Base-by-base conservation (phyloP, 2,329 filamentous ascomycete genomes). In the Arthrobotrys sinensis region DNA sequence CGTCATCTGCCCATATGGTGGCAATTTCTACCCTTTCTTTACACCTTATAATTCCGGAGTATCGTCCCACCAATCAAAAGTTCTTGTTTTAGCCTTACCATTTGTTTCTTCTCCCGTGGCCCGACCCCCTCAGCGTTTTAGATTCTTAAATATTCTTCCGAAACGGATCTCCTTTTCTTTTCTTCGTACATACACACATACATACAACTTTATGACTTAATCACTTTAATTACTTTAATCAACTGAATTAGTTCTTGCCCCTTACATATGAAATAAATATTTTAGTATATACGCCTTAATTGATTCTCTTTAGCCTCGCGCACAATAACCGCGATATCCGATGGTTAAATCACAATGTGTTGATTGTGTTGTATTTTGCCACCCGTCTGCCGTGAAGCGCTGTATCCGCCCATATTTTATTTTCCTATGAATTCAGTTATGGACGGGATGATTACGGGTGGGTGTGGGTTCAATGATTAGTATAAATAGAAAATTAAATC, bases 31-130 rank as follows among this genome's bases (percentile, higher is more conserved):
- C 60, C 28, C 11, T 60, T 36, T 5, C 45, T 70, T 43, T 62
- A 70, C 50, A 43, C 28, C 34, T 52, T 32, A 24, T 65, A 55
- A 72, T 73, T 38, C n/a, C 46, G 46, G 52, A 34, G 43, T 2
- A 11, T 21, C 32, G 8, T 64, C 46, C 24, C 32, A 38, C 38
- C 11, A 40, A 65, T 66, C 60, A 66, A 73, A 73, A 73, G 60
- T 52, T 50, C 48, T 21, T 38, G 19, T 57, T 43, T 28, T 7
- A 43, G 40, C 48, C 53, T 66, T 38, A 53, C 28, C n/a, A 40
- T 60, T 48, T 72, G 12, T 12, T 57, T 45, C 4, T 57, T 40
- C 5, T 28, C 43, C n/a, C n/a, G 52, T 43, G 36, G 34, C 14
- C 28, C 45, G 53, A 46, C 48, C 21, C 55, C 64, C 55, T 48